Conservation (phyloP, 1,284 basidiomycete species). For the Kwoniella shivajii region DNA sequence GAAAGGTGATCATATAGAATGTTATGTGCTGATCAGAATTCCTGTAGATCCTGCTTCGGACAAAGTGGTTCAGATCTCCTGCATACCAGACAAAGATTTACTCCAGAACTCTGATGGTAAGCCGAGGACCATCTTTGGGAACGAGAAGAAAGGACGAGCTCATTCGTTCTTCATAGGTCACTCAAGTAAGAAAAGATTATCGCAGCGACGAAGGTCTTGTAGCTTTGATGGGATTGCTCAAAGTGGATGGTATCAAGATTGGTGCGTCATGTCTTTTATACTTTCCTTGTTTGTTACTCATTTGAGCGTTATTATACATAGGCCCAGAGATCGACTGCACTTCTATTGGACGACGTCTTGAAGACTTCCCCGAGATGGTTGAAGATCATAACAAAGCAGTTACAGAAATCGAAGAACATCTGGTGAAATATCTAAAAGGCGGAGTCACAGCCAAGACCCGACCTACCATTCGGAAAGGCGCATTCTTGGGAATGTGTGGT, state of each 20-base stretch:
- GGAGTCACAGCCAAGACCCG: conserved; percentile 72
- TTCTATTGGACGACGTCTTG: conserved; percentile 46
- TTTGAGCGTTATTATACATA: conserved; percentile 1
- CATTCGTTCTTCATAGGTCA: conserved; percentile 50
- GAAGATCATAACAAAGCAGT: conserved; percentile 84
- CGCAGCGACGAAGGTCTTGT: conserved; percentile 76
- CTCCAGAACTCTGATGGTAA: conserved; percentile 52
- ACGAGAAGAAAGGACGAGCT: neutral
- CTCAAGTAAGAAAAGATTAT: conserved; percentile 69
- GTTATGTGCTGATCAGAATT: too few relatives aligned
- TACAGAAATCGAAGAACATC: conserved; percentile 73
- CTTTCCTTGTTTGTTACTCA: neutral
- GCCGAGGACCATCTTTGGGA: neutral
- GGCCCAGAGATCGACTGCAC: conserved; percentile 48
- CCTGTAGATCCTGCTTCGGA: conserved; percentile 38
- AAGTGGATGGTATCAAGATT: conserved; percentile 57
- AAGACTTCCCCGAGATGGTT: conserved; percentile 53
- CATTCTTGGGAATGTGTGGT: conserved; percentile 67
- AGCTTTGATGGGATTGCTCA: conserved; percentile 68
- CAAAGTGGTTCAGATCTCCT: conserved; percentile 52
- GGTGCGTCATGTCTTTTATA: conserved; percentile 17
- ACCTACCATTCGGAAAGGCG: conserved; percentile 72
- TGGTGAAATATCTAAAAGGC: conserved; percentile 81
- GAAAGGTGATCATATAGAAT: neutral
- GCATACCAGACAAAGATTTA: conserved; percentile 53